A percentile compares a stretch with the other conserved stretches of the same genome.
phyloP scores from a whole-genome alignment of 768 basidiomycete species.

The Galerina sulciceps region DNA sequence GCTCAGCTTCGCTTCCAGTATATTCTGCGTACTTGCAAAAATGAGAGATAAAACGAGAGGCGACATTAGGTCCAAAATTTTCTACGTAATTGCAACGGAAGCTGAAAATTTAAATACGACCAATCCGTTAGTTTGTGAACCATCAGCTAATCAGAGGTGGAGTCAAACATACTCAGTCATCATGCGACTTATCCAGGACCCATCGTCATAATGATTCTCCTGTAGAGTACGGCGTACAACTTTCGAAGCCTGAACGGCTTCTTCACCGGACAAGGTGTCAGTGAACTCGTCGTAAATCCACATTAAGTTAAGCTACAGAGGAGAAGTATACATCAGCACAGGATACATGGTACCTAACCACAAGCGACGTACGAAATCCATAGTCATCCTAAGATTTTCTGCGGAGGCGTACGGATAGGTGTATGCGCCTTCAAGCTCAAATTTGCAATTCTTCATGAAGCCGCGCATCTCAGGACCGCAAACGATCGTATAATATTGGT shows the following conservation, averaged over 20 bases:
- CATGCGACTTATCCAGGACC: conserved; percentile 6
- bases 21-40: conserved; percentile 9
- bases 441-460: background rate
- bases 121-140: background rate
- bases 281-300: conserved; percentile 3
- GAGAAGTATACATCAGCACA: background rate
- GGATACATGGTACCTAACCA: background rate
- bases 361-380: background rate
- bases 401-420: background rate
- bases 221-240: conserved; percentile 6
- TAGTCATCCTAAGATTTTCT: background rate
- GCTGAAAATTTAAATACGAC: background rate
- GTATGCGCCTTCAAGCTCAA: background rate
- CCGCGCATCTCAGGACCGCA: background rate
- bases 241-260: background rate
- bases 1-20: conserved; percentile 4
- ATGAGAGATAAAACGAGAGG: conserved; percentile 3
- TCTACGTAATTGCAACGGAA: conserved; percentile 3
- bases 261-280: conserved; percentile 1
- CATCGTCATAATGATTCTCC: conserved; percentile 2
- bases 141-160: background rate
- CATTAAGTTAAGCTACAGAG: background rate
- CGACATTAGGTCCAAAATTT: conserved; percentile 3
- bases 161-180: conserved; percentile 3
- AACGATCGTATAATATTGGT: background rate